Evolutionary conservation across 805 yeast species (phyloP), one percentile per base, ranked within the genome.

Genomic region (Cyberlindnera euphorbiiphila): DNA sequence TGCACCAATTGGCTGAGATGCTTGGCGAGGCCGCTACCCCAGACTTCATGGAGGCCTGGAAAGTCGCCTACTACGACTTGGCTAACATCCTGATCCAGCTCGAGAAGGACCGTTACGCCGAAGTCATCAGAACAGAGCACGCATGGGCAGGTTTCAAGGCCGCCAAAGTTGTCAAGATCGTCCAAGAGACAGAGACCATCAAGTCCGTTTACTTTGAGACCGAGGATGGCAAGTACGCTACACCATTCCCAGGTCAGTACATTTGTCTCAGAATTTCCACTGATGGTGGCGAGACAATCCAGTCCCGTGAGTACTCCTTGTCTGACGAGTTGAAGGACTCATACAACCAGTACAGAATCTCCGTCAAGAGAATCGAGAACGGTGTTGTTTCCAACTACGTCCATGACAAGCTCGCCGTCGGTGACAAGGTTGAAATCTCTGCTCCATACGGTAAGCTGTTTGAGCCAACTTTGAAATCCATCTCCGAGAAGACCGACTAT

Each of bases 31-130:
- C 65, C n/a, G 85, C 85, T n/a, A 75, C 76, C 14, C 68, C 65
- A 4, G 76, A 68, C 28, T 73, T 82, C 37, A 47, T 78, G 30
- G 68, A 62, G 18, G 85, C 86, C 9, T 82, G 87, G 85, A 63
- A 67, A 17, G 69, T 63, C 28, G 88, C 89, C 5, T 81, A 82
- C 55, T 72, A 70, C 25, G 74, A 71, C 40, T 65, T 81, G 43
- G 88, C 88, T 6, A 69, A 76, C 39, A 56, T 76, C 9, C 64
- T 81, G 45, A 81, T 82, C 45, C 57, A 64, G 26, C 69, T 73
- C 15, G 89, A 81, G 58, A 58, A 58, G 34, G 59, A 59, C 5
- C 53, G 67, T 47, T 81, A 81, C 52, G 46, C 52, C 12, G 61
- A 60, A 29, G 39, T 51, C 14, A 30, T 34, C 13, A 53, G 44